Evolutionary conservation across 169 alveolate genomes (phyloP), one percentile per base, ranked within the genome.

Genomic region (Plasmodium fragile): DNA sequence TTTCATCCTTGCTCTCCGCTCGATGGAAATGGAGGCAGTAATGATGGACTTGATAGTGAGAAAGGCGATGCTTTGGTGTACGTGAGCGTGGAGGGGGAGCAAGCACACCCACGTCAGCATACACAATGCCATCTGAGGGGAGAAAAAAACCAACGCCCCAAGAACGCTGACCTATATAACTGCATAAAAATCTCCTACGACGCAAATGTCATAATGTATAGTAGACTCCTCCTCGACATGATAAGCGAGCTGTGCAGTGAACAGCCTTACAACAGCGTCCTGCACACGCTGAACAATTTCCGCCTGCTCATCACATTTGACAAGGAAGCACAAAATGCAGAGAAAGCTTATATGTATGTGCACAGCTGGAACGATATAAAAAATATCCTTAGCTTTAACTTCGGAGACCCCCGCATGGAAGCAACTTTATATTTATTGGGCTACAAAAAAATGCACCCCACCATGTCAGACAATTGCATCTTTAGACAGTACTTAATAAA

Each of bases 341-440:
- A 52, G 11, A 30, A 65, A 4, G 25, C n/a, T n/a, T 79, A 39
- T 22, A 79, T 89, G 90, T 89, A 89, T 55, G 77, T 72, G 8
- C 94, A 89, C 81, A 80, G 49, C 53, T 41, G 79, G 49, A 43
- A 39, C 72, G 94, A 89, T 65, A 78, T 80, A 89, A 89, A 72
- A 8, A 41, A 89, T 30, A 79, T 89, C 1, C 43, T 89, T 8
- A 59, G 90, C 70, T 55, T 22, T 5, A 10, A 89, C 34, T 89
- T 89, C 52, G 72, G 70, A 8, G 91, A 89, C 72, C 16, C 45
- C 43, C 30, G 32, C n/a, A 65, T 89, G 16, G 94, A 89, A 18
- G 22, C 81, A 59, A 65, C 81, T 11, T 28, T 89, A 89, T 79
- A 41, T 89, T 78, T 59, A 55, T 16, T 89, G 52, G 94, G 94